phyloP scores from a whole-genome alignment of 805 yeast species.

The Allodekkera sacchari region DNA sequence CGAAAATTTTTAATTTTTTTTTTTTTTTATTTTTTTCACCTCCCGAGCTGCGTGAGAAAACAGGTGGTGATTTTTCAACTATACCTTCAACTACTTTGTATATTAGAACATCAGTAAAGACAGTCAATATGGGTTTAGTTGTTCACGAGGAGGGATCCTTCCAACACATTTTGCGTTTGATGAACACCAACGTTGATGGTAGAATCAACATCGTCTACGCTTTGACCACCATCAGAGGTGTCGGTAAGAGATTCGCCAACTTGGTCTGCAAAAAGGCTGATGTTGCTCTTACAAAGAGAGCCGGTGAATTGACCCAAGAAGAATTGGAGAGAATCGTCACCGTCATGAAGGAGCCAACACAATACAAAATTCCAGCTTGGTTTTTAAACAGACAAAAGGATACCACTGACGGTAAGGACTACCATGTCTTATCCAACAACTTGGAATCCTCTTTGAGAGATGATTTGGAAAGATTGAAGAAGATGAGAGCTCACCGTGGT shows the following conservation, averaged over 20 bases:
- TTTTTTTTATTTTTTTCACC: too few species aligned
- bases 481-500: constrained; percentile 99
- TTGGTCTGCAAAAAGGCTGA: constrained; percentile 99
- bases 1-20: too few species aligned
- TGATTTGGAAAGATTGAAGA: constrained; percentile 99
- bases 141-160: constrained; percentile 98
- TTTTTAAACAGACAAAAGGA: constrained; percentile 99
- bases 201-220: constrained; percentile 99
- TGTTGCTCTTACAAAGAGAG: constrained; percentile 96
- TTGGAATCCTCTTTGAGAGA: constrained; percentile 99
- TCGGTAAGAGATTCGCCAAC: constrained; percentile 99
- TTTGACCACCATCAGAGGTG: constrained; percentile 99
- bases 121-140: constrained; percentile 38
- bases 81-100: neutral
- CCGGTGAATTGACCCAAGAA: constrained; percentile 99
- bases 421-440: constrained; percentile 98
- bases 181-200: constrained; percentile 99
- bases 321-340: constrained; percentile 99
- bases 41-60: neutral
- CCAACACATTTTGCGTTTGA: constrained; percentile 99
- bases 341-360: constrained; percentile 99
- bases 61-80: neutral
- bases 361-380: constrained; percentile 99
- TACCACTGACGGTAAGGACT: constrained; percentile 96
- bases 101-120: neutral